Percentiles rank a stretch among this genome's conserved stretches.
Evolutionary conservation across 192 early-diverging fungal genomes (phyloP).

Genomic region (Dissophora globulifera): DNA sequence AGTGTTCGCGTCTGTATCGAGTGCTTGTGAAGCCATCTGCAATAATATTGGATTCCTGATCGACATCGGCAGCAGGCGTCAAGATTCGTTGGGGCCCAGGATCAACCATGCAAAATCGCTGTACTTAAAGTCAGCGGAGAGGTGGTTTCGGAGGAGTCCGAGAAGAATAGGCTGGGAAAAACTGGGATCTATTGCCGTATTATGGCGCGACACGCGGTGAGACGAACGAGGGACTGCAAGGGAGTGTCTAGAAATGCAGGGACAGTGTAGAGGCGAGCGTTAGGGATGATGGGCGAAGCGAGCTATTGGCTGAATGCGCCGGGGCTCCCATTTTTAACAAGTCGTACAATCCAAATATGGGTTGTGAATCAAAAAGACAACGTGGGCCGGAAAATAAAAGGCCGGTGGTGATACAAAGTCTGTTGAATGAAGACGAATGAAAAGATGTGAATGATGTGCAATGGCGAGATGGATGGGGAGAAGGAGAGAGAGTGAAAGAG

Average conservation of each 20-base stretch:
- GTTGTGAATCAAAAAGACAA: too few relatives aligned
- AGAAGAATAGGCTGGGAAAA: too few relatives aligned
- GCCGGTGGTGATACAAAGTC: too few relatives aligned
- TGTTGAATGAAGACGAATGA: not conserved
- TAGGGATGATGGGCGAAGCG: not conserved
- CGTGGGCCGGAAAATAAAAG: too few relatives aligned
- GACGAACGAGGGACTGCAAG: not conserved
- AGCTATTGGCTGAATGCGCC: too few relatives aligned
- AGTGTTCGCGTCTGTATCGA: not conserved
- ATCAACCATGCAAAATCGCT: conserved; percentile 41
- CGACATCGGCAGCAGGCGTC: conserved; percentile 12
- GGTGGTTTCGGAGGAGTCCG: not conserved
- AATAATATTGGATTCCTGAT: not conserved
- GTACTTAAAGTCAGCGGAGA: too few relatives aligned
- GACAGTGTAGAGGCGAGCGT: not conserved
- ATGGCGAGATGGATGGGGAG: not conserved
- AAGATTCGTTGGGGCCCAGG: conserved; percentile 7
- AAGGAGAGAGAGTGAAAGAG: not conserved
- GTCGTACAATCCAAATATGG: too few relatives aligned
- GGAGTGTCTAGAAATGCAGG: not conserved
- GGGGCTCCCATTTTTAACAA: too few relatives aligned
- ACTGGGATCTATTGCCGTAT: too few relatives aligned
- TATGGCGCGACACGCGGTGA: too few relatives aligned
- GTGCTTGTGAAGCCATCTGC: not conserved
- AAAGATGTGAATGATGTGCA: not conserved